Percentiles rank a stretch among this genome's conserved stretches.
These are phyloP conservation scores for Rossbeevera mucosa DNA, from an alignment of 768 basidiomycete species.

Conservation along the genomic window DNA sequence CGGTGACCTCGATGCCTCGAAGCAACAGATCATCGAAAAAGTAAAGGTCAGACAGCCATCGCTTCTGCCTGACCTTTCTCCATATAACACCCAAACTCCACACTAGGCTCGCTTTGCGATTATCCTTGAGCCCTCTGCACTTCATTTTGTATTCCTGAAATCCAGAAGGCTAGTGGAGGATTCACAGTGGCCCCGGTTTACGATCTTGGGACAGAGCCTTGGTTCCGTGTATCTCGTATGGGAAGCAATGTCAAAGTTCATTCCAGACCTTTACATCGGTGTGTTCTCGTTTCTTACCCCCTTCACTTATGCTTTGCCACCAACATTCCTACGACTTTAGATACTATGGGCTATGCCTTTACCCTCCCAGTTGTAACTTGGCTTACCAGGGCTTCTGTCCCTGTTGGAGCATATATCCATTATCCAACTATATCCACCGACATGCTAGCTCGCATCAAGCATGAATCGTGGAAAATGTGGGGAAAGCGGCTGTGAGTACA, in stretches of 20 bases:
- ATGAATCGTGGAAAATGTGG: constrained; percentile 24
- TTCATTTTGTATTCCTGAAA: constrained; percentile 80
- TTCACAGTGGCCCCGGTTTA: constrained; percentile 82
- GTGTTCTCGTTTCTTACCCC: constrained; percentile 13
- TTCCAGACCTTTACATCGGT: constrained; percentile 94
- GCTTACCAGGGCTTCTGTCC: constrained; percentile 49
- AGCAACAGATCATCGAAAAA: constrained; percentile 74
- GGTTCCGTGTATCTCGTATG: constrained; percentile 81
- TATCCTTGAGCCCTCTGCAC: constrained; percentile 50
- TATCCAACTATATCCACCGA: constrained; percentile 95
- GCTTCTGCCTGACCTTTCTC: not conserved
- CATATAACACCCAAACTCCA: not conserved
- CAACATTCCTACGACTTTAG: constrained; percentile 37
- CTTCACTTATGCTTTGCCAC: not conserved
- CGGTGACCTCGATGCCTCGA: constrained; percentile 78
- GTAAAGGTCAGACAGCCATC: constrained; percentile 53
- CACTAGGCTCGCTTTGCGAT: constrained; percentile 78
- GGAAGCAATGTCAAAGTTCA: constrained; percentile 73
- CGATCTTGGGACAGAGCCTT: constrained; percentile 85
- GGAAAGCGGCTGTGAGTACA: constrained; percentile 26
- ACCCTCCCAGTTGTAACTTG: constrained; percentile 75
- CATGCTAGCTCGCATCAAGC: constrained; percentile 78
- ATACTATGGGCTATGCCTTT: constrained; percentile 98
- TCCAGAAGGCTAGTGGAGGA: constrained; percentile 75
- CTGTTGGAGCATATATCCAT: constrained; percentile 89